phyloP scores from a whole-genome alignment of 208 protist species.

The Acanthamoeba castellanii region DNA sequence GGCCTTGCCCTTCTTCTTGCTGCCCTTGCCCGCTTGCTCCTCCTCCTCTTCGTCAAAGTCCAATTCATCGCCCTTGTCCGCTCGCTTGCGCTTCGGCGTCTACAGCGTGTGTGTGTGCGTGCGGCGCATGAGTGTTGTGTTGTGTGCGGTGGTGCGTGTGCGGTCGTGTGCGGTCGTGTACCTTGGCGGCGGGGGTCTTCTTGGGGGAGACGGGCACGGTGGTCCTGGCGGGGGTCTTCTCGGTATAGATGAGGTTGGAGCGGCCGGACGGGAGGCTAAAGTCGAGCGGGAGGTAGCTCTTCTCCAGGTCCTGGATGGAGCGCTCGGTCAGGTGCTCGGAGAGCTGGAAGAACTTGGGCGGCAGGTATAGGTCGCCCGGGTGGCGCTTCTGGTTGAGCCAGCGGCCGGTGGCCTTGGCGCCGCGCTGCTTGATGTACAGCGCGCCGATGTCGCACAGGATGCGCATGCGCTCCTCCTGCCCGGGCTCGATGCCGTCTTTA shows the following conservation, averaged over 20 bases:
- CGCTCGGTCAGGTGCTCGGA: constrained; percentile 28
- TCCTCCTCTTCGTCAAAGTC: background rate
- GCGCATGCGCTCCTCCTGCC: constrained; percentile 40
- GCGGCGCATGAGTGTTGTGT: no score
- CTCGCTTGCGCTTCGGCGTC: constrained; percentile 11
- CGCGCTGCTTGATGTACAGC: constrained; percentile 48
- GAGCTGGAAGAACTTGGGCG: constrained; percentile 63
- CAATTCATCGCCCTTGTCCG: background rate
- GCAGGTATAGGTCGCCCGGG: constrained; percentile 51
- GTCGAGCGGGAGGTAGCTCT: constrained; percentile 57
- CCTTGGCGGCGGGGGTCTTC: constrained; percentile 46
- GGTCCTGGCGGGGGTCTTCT: constrained; percentile 29
- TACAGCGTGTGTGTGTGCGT: background rate
- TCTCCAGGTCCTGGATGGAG: constrained; percentile 46
- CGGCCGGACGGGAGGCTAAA: constrained; percentile 40
- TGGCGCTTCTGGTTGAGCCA: constrained; percentile 66
- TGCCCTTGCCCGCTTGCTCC: background rate
- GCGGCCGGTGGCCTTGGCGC: constrained; percentile 33
- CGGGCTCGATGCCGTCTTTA: constrained; percentile 32
- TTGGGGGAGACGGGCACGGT: background rate
- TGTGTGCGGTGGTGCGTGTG: no score
- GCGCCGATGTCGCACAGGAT: constrained; percentile 46
- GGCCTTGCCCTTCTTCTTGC: background rate
- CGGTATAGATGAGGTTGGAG: constrained; percentile 59
- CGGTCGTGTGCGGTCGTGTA: background rate